Conservation (phyloP, 192 early-diverging fungal species). For the Geosiphon pyriformis region DNA sequence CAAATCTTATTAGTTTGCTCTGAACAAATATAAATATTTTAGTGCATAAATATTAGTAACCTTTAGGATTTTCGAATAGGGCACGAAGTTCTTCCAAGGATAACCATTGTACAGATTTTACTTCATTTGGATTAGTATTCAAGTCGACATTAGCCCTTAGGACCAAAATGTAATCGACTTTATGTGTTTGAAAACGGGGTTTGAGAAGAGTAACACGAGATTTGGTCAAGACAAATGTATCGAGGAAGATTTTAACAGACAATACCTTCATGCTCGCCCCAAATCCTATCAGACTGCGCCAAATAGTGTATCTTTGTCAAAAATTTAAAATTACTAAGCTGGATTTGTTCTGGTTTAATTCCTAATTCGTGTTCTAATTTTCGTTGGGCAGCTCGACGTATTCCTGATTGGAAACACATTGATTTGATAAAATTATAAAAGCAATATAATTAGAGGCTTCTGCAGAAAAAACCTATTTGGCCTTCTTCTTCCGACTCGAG, state of each 20-base stretch:
- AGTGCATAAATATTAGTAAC: conserved; percentile 4
- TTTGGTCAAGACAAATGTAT: not conserved
- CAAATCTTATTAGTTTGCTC: conserved; percentile 4
- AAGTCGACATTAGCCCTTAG: conserved; percentile 69
- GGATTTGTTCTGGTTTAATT: conserved; percentile 71
- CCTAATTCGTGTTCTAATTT: conserved; percentile 97
- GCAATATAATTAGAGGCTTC: not conserved
- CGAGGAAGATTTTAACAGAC: not conserved
- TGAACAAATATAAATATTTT: not conserved
- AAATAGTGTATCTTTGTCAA: conserved; percentile 95
- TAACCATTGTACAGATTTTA: conserved; percentile 76
- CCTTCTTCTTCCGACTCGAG: conserved; percentile 74
- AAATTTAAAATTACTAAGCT: conserved; percentile 78
- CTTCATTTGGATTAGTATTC: conserved; percentile 85
- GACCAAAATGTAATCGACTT: conserved; percentile 93
- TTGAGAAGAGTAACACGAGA: not conserved
- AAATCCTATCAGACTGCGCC: conserved; percentile 89
- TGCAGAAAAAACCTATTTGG: conserved; percentile 50
- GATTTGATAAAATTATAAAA: not conserved
- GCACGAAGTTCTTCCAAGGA: conserved; percentile 73
- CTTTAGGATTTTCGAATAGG: conserved; percentile 59
- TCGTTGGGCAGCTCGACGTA: conserved; percentile 81
- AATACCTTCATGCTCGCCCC: conserved; percentile 95
- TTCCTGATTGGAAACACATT: conserved; percentile 51
- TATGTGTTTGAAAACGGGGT: no score